These are phyloP conservation scores for Glaciozyma martinii DNA, from an alignment of 768 basidiomycete genomes.

Conservation along the genomic window DNA sequence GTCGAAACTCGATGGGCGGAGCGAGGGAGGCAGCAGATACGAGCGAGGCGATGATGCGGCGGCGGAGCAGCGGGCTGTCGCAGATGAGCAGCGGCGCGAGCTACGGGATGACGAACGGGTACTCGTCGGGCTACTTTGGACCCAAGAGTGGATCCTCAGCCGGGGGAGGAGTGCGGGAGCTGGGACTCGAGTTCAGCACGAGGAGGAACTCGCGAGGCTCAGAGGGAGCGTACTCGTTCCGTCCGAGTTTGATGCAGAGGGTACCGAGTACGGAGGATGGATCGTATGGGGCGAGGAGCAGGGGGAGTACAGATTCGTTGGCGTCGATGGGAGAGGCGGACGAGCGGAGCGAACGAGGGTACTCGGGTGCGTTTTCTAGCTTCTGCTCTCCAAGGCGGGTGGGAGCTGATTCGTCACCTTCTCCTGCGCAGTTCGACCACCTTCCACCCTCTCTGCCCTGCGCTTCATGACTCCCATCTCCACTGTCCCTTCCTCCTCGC, in stretches of 20 bases:
- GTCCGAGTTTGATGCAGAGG: slow-evolving; percentile 18
- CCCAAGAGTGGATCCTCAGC: too few species aligned
- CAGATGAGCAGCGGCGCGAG: too few species aligned
- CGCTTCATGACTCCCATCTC: slow-evolving; percentile 23
- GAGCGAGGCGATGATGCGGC: too few species aligned
- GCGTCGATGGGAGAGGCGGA: background rate
- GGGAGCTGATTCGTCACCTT: background rate
- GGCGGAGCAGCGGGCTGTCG: too few species aligned
- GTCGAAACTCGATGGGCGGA: background rate
- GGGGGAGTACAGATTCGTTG: background rate
- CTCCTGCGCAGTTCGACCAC: slow-evolving; percentile 12
- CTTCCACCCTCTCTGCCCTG: slow-evolving; percentile 13
- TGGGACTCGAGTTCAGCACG: background rate
- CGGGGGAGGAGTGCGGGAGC: background rate
- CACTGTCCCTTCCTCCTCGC: background rate
- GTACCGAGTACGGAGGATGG: slow-evolving; percentile 1
- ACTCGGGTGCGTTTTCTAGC: background rate
- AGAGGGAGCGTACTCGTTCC: slow-evolving; percentile 19
- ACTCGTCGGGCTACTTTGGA: too few species aligned
- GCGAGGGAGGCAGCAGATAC: too few species aligned
- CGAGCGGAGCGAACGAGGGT: background rate
- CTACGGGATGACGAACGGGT: too few species aligned
- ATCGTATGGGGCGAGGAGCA: background rate
- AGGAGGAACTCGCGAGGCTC: background rate
- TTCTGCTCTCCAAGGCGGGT: background rate